Percentiles rank a stretch among this genome's conserved stretches.
Conservation (phyloP, 139 green algal genomes). For the Chlorella sp. region DNA sequence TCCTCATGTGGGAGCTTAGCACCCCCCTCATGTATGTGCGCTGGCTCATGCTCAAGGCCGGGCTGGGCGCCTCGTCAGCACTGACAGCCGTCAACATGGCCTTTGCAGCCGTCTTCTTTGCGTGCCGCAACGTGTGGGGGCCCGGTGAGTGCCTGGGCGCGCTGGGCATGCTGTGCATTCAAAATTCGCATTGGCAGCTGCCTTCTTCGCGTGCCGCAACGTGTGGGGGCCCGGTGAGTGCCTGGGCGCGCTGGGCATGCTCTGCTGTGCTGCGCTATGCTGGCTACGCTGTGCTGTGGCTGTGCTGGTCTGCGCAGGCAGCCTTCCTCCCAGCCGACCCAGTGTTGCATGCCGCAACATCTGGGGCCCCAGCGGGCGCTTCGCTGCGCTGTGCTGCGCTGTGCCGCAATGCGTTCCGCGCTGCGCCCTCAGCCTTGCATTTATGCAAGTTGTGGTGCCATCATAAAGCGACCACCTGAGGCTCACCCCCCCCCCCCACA, state of each 20-base stretch:
- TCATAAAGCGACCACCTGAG: too few species aligned
- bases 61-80: slow-evolving; percentile 19
- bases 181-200: neutral
- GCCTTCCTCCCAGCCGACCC: too few species aligned
- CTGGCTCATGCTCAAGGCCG: slow-evolving; percentile 66
- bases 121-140: slow-evolving; percentile 57
- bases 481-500: neutral
- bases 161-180: neutral
- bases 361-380: neutral
- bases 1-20: slow-evolving; percentile 57
- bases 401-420: neutral
- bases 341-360: too few species aligned
- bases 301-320: too few species aligned
- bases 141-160: slow-evolving; percentile 7
- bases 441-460: too few species aligned
- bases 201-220: neutral
- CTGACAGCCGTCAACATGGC: slow-evolving; percentile 46
- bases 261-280: too few species aligned
- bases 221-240: slow-evolving; percentile 44
- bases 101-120: slow-evolving; percentile 57
- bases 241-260: neutral
- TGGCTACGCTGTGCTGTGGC: too few species aligned
- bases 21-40: slow-evolving; percentile 66
- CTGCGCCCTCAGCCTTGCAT: too few species aligned
- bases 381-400: neutral